Percentiles rank a stretch among this genome's conserved stretches.
phyloP scores from a whole-genome alignment of 164 flowering plant genomes.

The Umbilicus rupestris region DNA sequence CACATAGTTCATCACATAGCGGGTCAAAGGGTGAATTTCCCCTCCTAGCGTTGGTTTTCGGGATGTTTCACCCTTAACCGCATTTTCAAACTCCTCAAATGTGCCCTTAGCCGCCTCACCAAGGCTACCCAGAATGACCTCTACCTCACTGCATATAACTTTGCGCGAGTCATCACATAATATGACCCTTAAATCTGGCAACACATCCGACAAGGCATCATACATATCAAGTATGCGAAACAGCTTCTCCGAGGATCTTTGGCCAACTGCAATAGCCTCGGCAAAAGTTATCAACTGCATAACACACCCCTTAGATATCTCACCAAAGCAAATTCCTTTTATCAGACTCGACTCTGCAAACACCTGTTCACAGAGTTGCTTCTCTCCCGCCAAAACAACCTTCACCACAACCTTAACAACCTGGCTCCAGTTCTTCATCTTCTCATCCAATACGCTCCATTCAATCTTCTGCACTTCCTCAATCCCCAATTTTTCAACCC shows the following conservation, averaged over 20 bases:
- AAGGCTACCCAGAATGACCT: slow-evolving; percentile 10
- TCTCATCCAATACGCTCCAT: slow-evolving; percentile 71
- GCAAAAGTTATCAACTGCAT: slow-evolving; percentile 19
- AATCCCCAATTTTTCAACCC: slow-evolving; percentile 72
- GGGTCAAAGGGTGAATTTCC: slow-evolving; percentile 21
- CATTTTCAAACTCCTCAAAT: slow-evolving; percentile 18
- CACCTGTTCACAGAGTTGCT: slow-evolving; percentile 55
- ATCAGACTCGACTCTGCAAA: slow-evolving; percentile 40
- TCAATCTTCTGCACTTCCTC: slow-evolving; percentile 85
- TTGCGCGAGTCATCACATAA: slow-evolving; percentile 5
- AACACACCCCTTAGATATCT: slow-evolving; percentile 13
- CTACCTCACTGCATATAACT: slow-evolving; percentile 11
- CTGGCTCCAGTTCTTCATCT: slow-evolving; percentile 87
- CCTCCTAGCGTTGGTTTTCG: slow-evolving; percentile 16
- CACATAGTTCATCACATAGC: slow-evolving; percentile 26
- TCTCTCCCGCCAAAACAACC: slow-evolving; percentile 55
- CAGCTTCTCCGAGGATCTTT: slow-evolving; percentile 18
- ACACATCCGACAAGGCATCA: slow-evolving; percentile 15
- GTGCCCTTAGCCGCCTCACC: slow-evolving; percentile 16
- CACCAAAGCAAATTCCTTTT: slow-evolving; percentile 46
- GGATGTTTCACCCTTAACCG: slow-evolving; percentile 16
- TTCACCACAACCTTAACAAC: slow-evolving; percentile 56
- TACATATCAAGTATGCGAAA: slow-evolving; percentile 21
- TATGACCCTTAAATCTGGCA: slow-evolving; percentile 10
- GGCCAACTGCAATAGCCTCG: slow-evolving; percentile 16